A percentile compares a stretch with the other conserved stretches of the same genome.
These are phyloP conservation scores for Russula dissimulans DNA, from an alignment of 768 basidiomycete species.

Conservation along the genomic window DNA sequence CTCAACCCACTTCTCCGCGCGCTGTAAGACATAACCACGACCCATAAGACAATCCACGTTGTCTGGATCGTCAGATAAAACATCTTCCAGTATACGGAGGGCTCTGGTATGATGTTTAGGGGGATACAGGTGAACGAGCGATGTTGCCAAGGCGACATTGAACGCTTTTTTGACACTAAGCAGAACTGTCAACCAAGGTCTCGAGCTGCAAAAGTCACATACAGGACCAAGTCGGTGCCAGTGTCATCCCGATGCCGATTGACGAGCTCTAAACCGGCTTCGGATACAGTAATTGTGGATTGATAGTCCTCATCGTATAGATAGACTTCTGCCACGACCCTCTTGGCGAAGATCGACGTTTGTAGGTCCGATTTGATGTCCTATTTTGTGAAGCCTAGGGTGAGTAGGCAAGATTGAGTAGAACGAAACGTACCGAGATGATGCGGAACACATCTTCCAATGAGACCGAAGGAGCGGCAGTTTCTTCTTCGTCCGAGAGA, in stretches of 20 bases:
- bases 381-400: neutral
- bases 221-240: constrained; percentile 46
- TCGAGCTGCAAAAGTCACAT: constrained; percentile 18
- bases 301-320: constrained; percentile 62
- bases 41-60: constrained; percentile 64
- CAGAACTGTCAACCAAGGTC: neutral
- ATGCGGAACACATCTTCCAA: constrained; percentile 47
- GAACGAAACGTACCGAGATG: constrained; percentile 46
- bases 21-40: constrained; percentile 63
- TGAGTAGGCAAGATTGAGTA: neutral
- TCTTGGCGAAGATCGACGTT: constrained; percentile 56
- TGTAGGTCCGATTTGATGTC: neutral
- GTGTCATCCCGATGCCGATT: constrained; percentile 44
- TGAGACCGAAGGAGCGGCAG: constrained; percentile 7
- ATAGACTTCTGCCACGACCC: constrained; percentile 59
- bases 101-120: constrained; percentile 87
- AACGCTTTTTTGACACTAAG: constrained; percentile 57
- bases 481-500: constrained; percentile 36
- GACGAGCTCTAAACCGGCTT: constrained; percentile 56
- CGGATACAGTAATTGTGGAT: constrained; percentile 60
- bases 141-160: constrained; percentile 60
- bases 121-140: constrained; percentile 76
- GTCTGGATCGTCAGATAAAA: constrained; percentile 52
- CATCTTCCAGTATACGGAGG: constrained; percentile 57
- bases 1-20: constrained; percentile 54